Evolutionary conservation across 495 filamentous ascomycete genomes (phyloP).

Genomic region (Penicillium samsonianum): DNA sequence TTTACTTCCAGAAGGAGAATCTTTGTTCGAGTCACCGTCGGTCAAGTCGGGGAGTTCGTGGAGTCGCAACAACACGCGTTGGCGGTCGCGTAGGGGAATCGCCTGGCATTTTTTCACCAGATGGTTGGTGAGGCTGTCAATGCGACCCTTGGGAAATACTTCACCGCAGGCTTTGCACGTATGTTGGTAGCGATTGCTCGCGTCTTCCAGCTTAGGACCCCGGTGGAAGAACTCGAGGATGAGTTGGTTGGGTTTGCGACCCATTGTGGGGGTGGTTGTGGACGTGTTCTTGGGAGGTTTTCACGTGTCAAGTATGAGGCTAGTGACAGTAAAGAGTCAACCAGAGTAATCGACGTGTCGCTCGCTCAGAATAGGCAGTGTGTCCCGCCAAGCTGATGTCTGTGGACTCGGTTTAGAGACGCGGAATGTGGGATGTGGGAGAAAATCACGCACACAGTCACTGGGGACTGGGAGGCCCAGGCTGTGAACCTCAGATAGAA

Average conservation of each 20-base stretch:
- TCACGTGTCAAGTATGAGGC: neutral
- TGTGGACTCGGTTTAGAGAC: slow-evolving; percentile 1
- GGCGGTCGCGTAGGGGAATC: slow-evolving; percentile 64
- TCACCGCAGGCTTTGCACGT: slow-evolving; percentile 85
- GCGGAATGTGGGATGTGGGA: slow-evolving; percentile 5
- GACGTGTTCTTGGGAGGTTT: slow-evolving; percentile 11
- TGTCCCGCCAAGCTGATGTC: slow-evolving; percentile 2
- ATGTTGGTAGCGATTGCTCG: slow-evolving; percentile 84
- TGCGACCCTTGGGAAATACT: slow-evolving; percentile 79
- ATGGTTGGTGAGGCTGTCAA: slow-evolving; percentile 76
- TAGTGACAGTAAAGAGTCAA: neutral
- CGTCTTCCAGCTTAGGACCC: slow-evolving; percentile 77
- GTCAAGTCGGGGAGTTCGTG: slow-evolving; percentile 49
- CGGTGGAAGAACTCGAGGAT: slow-evolving; percentile 83
- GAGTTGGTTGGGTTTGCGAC: slow-evolving; percentile 76
- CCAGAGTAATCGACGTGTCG: neutral
- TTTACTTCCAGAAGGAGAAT: slow-evolving; percentile 38
- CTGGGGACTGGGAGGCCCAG: slow-evolving; percentile 8
- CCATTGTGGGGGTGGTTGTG: slow-evolving; percentile 53
- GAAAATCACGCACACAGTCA: slow-evolving; percentile 12
- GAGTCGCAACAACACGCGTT: slow-evolving; percentile 63
- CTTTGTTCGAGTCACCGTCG: slow-evolving; percentile 41
- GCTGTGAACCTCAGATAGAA: slow-evolving; percentile 9
- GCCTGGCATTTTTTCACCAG: slow-evolving; percentile 80
- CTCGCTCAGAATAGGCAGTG: neutral